Conservation (phyloP, 1,139 yeast genomes). For the Kodamaea fungicola region DNA sequence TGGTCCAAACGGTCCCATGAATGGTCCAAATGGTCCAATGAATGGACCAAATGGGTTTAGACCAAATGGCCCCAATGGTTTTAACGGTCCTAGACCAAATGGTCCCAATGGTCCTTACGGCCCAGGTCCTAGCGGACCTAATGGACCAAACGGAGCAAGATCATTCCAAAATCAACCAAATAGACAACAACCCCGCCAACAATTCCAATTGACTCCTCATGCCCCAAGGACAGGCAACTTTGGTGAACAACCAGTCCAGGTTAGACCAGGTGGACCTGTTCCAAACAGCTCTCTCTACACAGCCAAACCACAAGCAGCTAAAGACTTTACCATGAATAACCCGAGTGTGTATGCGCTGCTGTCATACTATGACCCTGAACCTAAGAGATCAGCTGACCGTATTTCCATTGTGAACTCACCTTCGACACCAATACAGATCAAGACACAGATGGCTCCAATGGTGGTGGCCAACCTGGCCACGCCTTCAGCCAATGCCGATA, state of each 20-base stretch:
- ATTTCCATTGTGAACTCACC: conserved; percentile 14
- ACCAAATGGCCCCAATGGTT: not conserved
- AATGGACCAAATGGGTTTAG: not conserved
- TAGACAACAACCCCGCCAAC: not conserved
- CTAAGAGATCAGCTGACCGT: conserved; percentile 7
- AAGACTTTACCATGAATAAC: conserved; percentile 28
- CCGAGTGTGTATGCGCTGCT: conserved; percentile 7
- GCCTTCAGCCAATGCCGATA: conserved; percentile 24
- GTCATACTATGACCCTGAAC: conserved; percentile 10
- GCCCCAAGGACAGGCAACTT: conserved; percentile 8
- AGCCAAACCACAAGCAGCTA: conserved; percentile 32
- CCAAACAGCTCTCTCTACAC: conserved; percentile 28
- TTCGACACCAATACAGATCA: conserved; percentile 23
- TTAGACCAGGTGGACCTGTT: not conserved
- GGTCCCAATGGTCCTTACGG: not conserved
- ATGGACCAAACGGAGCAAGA: not conserved
- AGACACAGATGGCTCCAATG: conserved; percentile 28
- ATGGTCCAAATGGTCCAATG: not conserved
- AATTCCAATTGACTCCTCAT: conserved; percentile 3
- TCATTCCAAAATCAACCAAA: not conserved
- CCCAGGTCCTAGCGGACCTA: conserved; percentile 1
- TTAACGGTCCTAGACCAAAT: not conserved
- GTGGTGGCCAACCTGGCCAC: conserved; percentile 27
- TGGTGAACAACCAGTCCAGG: conserved; percentile 6
- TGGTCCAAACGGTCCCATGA: not conserved